Conservation (phyloP, 73 alveolate genomes). For the Stentor coeruleus region DNA sequence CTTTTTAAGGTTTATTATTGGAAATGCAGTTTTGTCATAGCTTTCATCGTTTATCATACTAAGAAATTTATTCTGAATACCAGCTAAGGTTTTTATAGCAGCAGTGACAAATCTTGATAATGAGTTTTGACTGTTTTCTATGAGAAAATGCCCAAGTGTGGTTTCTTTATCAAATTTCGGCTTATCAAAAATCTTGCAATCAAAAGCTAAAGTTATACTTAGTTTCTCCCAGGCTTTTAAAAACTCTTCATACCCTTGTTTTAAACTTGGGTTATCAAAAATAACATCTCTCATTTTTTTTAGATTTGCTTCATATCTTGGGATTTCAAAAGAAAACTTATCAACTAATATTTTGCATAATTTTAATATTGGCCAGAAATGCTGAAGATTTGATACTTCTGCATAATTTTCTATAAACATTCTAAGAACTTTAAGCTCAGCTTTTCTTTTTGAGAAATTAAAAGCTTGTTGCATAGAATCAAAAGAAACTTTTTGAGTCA, state of each 20-base stretch:
- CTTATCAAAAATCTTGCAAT: neutral
- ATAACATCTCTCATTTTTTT: neutral
- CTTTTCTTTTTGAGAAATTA: neutral
- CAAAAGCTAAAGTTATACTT: neutral
- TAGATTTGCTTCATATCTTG: neutral
- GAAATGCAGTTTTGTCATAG: neutral
- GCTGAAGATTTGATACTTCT: neutral
- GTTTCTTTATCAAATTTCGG: neutral
- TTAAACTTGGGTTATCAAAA: neutral
- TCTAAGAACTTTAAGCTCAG: neutral
- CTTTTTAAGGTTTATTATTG: neutral
- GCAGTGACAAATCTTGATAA: neutral
- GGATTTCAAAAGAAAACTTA: neutral
- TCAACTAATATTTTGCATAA: neutral
- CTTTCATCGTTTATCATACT: neutral
- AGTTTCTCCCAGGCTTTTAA: neutral
- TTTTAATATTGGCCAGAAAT: neutral
- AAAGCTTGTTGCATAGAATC: constrained; percentile 3
- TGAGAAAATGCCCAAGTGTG: neutral
- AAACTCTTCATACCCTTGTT: neutral
- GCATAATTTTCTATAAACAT: neutral
- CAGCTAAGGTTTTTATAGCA: neutral
- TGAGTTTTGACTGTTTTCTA: neutral
- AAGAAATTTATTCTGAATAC: neutral
- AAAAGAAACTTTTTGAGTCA: neutral